Conservation (phyloP, 805 yeast species). For the Myxozyma neglecta region DNA sequence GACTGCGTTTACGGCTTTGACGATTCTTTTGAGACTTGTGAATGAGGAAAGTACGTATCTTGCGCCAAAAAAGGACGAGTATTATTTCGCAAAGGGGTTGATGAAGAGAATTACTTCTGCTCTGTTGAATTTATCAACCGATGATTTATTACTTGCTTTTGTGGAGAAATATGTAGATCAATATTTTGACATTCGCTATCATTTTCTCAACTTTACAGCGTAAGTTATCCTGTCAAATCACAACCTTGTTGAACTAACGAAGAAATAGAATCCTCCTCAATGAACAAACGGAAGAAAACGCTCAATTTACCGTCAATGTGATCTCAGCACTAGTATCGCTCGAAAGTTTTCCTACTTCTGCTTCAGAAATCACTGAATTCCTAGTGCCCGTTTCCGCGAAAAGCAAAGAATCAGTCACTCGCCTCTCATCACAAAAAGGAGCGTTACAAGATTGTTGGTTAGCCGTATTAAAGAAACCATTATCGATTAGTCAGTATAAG, state of each 20-base stretch:
- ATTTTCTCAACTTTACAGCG: slow-evolving; percentile 57
- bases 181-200: slow-evolving; percentile 77
- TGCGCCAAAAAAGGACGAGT: slow-evolving; percentile 53
- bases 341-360: slow-evolving; percentile 33
- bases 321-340: slow-evolving; percentile 30
- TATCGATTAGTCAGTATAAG: slow-evolving; percentile 61
- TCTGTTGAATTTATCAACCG: slow-evolving; percentile 40
- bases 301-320: slow-evolving; percentile 25
- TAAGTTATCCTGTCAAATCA: not conserved
- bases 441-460: slow-evolving; percentile 74
- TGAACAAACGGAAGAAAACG: slow-evolving; percentile 1
- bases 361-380: slow-evolving; percentile 29
- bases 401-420: slow-evolving; percentile 28
- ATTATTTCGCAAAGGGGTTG: slow-evolving; percentile 64
- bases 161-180: slow-evolving; percentile 52
- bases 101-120: slow-evolving; percentile 43
- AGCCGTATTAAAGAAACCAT: slow-evolving; percentile 51
- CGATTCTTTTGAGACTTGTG: slow-evolving; percentile 46
- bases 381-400: slow-evolving; percentile 20
- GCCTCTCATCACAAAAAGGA: slow-evolving; percentile 48
- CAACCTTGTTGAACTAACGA: slow-evolving; percentile 39
- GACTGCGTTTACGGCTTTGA: slow-evolving; percentile 42
- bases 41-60: slow-evolving; percentile 54
- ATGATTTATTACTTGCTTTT: slow-evolving; percentile 55
- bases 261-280: not conserved